Conservation (phyloP, 352 stramenopile species). For the Phytopythium mirpurense region DNA sequence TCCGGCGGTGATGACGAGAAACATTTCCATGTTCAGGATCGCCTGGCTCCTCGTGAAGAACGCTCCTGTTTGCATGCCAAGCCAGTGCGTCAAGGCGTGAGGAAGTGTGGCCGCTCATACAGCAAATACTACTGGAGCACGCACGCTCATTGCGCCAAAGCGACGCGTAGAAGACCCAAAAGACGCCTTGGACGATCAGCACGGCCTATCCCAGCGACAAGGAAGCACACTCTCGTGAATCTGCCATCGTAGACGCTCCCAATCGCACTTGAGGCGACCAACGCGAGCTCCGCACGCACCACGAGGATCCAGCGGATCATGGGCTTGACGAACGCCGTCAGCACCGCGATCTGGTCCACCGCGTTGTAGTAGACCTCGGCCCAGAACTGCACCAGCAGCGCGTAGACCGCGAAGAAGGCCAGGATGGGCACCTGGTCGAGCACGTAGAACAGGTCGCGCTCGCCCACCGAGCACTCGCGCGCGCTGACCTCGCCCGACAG, state of each 20-base stretch:
- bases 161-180: slow-evolving; percentile 79
- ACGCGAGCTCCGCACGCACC: too few relatives aligned
- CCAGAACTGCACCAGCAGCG: slow-evolving; percentile 84
- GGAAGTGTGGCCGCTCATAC: neutral
- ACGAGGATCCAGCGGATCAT: slow-evolving; percentile 54
- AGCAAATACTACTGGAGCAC: slow-evolving; percentile 6
- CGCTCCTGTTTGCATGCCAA: slow-evolving; percentile 31
- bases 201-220: slow-evolving; percentile 31
- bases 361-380: slow-evolving; percentile 88
- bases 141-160: slow-evolving; percentile 66
- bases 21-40: slow-evolving; percentile 80
- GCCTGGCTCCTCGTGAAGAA: slow-evolving; percentile 79
- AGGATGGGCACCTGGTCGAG: slow-evolving; percentile 80
- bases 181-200: slow-evolving; percentile 53
- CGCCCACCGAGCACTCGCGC: slow-evolving; percentile 43
- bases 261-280: too few relatives aligned
- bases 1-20: slow-evolving; percentile 59
- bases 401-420: slow-evolving; percentile 77
- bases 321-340: slow-evolving; percentile 66
- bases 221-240: neutral
- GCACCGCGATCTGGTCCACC: slow-evolving; percentile 59
- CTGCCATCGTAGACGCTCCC: neutral
- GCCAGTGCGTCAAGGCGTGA: too few relatives aligned
- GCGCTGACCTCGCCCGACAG: slow-evolving; percentile 58
- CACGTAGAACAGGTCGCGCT: slow-evolving; percentile 85